Evolutionary conservation across 352 stramenopile species (phyloP).

Genomic region (Pythium rishiriense): DNA sequence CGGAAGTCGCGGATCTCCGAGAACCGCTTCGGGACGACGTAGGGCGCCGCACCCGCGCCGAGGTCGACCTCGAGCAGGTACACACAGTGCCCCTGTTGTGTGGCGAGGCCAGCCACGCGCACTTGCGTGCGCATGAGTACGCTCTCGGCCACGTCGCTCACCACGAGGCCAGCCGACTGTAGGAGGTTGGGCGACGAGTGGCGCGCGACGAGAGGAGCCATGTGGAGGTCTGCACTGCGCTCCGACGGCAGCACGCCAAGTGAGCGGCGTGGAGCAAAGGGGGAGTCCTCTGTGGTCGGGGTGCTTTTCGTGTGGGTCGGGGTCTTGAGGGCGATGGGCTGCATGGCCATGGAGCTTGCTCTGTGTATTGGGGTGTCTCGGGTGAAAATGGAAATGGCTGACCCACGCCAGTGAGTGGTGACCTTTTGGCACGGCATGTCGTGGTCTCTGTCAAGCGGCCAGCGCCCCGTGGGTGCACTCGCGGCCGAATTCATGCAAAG

Average conservation of each 20-base stretch:
- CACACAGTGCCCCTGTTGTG: slow-evolving; percentile 39
- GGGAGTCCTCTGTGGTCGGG: not conserved
- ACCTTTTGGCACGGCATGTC: not conserved
- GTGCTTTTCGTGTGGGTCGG: too few relatives aligned
- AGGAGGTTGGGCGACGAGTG: slow-evolving; percentile 7
- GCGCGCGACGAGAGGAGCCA: not conserved
- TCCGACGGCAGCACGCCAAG: slow-evolving; percentile 9
- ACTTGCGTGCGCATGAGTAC: slow-evolving; percentile 28
- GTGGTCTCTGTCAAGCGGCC: not conserved
- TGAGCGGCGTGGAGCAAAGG: not conserved
- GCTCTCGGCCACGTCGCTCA: slow-evolving; percentile 15
- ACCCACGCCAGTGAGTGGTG: not conserved
- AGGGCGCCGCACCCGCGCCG: slow-evolving; percentile 34
- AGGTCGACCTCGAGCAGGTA: slow-evolving; percentile 65
- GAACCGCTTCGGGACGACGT: slow-evolving; percentile 64
- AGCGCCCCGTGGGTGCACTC: not conserved
- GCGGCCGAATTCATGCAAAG: not conserved
- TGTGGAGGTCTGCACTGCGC: not conserved
- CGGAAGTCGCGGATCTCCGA: slow-evolving; percentile 73
- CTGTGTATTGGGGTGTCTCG: too few relatives aligned
- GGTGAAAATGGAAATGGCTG: too few relatives aligned
- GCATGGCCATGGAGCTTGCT: too few relatives aligned
- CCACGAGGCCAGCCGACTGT: not conserved
- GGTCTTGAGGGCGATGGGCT: too few relatives aligned
- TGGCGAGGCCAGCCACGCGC: slow-evolving; percentile 47